Evolutionary conservation across 2,329 filamentous ascomycete species (phyloP), one percentile per base, ranked within the genome.

Genomic region (Beauveria sp.): DNA sequence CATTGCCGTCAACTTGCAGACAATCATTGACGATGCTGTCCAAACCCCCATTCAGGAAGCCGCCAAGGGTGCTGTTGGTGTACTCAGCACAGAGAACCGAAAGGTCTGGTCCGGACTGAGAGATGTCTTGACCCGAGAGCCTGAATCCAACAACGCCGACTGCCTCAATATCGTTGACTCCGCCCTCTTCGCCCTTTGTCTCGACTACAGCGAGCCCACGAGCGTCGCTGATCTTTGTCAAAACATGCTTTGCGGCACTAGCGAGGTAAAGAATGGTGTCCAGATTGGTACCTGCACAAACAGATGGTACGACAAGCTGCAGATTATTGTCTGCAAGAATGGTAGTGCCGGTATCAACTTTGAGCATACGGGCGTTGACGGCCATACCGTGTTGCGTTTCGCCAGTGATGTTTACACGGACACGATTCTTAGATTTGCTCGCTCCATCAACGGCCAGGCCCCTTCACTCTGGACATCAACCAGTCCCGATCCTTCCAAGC

Each of bases 311-410:
- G 95, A 99, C 77, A 99, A 99, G 78, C 81, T 99, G 53, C 95
- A 99, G 72, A 97, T 99, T 65, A 98, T 99, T 60, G 95, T 99
- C 56, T 98, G 95, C 81, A 96, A 96, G 78, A 99, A 98, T 75
- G 95, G 95, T 62, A 96, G 91, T 70, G 95, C 95, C 0, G 95
- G 95, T 6, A 98, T 99, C 84, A 99, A 99, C 77, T 98, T 99
- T 69, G 95, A 99, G 74, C 95, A 99, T 71, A 99, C 95, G 0
- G 95, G 95, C 66, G 93, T 99, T 5, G 95, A 99, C 70, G 95
- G 95, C 1, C 95, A 99, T 72, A 99, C 95, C 0, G 95, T 99
- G 24, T 83, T 99, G 58, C 88, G 95, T 6, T 98, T 99, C 69
- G 95, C 95, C 18, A 96, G 92, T 64, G 95, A 99, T 68, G 81